Conservation (phyloP, 768 basidiomycete genomes). For the Boletus barrowsii region DNA sequence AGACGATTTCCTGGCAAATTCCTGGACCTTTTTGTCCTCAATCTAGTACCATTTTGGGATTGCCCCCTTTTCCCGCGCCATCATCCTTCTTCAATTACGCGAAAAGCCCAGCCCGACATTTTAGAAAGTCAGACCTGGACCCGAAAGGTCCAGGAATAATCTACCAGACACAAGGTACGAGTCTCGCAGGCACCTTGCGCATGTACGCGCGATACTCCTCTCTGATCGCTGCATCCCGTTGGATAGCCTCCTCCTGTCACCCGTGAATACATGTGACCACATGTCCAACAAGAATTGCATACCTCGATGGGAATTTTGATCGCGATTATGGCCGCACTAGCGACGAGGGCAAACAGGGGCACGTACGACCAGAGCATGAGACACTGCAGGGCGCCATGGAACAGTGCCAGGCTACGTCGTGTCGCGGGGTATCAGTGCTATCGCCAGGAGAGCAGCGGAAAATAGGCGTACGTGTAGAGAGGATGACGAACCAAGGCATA, state of each 20-base stretch:
- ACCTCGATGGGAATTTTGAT: conserved; percentile 11
- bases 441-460: not conserved
- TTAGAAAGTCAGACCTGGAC: too few relatives aligned
- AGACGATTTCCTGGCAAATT: too few relatives aligned
- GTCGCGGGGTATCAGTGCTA: too few relatives aligned
- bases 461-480: not conserved
- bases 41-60: too few relatives aligned
- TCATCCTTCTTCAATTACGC: too few relatives aligned
- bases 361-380: conserved; percentile 9
- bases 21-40: too few relatives aligned
- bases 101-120: too few relatives aligned
- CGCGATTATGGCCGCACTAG: not conserved
- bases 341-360: not conserved
- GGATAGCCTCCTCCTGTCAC: conserved; percentile 7
- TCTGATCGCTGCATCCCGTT: not conserved
- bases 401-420: not conserved
- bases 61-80: too few relatives aligned
- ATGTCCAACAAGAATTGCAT: too few relatives aligned
- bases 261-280: too few relatives aligned
- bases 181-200: conserved; percentile 11
- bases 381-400: not conserved
- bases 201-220: conserved; percentile 12
- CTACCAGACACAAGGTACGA: conserved; percentile 11
- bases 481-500: conserved; percentile 15
- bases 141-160: not conserved